Percentiles rank a stretch among this genome's conserved stretches.
Conservation (phyloP, 805 yeast species). For the Saccharomycopsis selenospora region DNA sequence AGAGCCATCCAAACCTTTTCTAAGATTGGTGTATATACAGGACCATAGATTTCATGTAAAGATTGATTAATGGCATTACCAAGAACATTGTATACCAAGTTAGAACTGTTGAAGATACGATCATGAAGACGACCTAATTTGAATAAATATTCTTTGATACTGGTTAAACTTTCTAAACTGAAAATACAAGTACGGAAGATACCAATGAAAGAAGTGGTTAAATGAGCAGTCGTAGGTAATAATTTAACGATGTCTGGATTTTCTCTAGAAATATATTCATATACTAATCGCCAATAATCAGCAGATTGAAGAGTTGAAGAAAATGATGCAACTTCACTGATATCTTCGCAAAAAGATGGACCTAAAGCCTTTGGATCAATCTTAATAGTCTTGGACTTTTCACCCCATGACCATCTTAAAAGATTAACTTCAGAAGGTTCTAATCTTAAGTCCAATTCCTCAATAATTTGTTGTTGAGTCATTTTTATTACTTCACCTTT, state of each 20-base stretch:
- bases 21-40: neutral
- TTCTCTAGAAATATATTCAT: neutral
- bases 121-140: constrained; percentile 9
- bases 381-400: neutral
- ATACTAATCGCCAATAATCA: constrained; percentile 2
- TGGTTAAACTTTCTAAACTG: constrained; percentile 5
- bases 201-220: constrained; percentile 4
- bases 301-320: constrained; percentile 2
- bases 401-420: constrained; percentile 10
- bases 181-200: constrained; percentile 3
- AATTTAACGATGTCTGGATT: neutral
- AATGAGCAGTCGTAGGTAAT: constrained; percentile 5
- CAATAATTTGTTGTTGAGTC: constrained; percentile 2
- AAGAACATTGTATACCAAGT: constrained; percentile 1
- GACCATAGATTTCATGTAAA: constrained; percentile 4
- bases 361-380: neutral
- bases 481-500: neutral
- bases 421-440: neutral
- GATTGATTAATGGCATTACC: constrained; percentile 7
- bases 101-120: constrained; percentile 5
- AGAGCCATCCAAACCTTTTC: constrained; percentile 9
- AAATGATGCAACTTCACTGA: constrained; percentile 2
- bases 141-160: constrained; percentile 9
- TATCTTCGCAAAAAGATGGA: neutral
- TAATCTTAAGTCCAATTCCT: neutral